Percentiles rank a stretch among this genome's conserved stretches.
Conservation (phyloP, 805 yeast species). For the Teunomyces aglyptinius region DNA sequence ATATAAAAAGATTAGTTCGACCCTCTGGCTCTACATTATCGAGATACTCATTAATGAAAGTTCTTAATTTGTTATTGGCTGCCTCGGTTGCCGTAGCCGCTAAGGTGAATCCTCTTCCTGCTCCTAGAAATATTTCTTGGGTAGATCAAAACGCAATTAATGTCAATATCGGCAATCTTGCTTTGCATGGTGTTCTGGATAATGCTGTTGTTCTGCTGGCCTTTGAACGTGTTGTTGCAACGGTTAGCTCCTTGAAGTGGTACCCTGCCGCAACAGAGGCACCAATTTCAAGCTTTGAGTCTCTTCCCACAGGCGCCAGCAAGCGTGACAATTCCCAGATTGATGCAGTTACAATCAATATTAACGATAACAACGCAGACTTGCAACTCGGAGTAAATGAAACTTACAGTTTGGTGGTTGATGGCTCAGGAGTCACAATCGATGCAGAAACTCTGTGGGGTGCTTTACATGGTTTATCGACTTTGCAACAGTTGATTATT, state of each 20-base stretch:
- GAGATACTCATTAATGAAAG: not conserved
- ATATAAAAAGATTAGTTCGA: no score
- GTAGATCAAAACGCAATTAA: slow-evolving; percentile 4
- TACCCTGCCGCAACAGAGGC: slow-evolving; percentile 31
- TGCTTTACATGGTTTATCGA: slow-evolving; percentile 38
- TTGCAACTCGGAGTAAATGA: slow-evolving; percentile 39
- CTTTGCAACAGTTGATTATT: slow-evolving; percentile 40
- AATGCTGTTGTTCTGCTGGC: slow-evolving; percentile 19
- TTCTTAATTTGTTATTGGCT: not conserved
- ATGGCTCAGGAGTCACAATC: slow-evolving; percentile 17
- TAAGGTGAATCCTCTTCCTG: slow-evolving; percentile 23
- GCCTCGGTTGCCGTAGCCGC: not conserved
- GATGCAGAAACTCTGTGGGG: slow-evolving; percentile 40
- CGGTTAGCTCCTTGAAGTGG: slow-evolving; percentile 28
- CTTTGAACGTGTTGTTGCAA: slow-evolving; percentile 18
- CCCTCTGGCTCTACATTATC: not conserved
- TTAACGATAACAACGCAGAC: slow-evolving; percentile 20
- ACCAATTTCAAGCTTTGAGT: slow-evolving; percentile 17
- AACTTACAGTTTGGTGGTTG: slow-evolving; percentile 25
- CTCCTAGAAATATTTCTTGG: slow-evolving; percentile 21
- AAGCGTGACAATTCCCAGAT: not conserved
- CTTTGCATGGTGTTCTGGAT: slow-evolving; percentile 4
- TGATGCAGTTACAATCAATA: slow-evolving; percentile 8
- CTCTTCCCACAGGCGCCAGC: slow-evolving; percentile 13
- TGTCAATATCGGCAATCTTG: slow-evolving; percentile 4